Conservation (phyloP, 495 filamentous ascomycete genomes). For the Usnea hakonensis region DNA sequence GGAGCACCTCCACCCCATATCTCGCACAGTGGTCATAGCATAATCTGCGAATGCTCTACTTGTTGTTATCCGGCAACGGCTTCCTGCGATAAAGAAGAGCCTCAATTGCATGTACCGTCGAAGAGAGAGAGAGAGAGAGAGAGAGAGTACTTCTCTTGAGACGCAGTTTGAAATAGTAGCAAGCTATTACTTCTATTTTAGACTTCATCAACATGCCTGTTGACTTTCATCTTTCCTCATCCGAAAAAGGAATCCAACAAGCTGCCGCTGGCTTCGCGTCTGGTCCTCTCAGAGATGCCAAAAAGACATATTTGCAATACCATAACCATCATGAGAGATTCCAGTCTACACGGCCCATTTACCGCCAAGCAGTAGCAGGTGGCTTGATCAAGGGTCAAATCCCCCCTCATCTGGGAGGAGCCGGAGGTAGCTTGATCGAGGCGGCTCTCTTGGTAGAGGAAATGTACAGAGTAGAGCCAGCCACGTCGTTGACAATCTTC, state of each 20-base stretch:
- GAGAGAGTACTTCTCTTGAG: no score
- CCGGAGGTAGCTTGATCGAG: conserved; percentile 36
- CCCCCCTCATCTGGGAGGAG: conserved; percentile 37
- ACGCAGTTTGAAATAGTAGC: no score
- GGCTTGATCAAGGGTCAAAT: conserved; percentile 46
- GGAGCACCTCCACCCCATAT: no score
- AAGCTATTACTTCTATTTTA: no score
- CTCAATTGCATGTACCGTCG: no score
- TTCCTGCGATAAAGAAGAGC: no score
- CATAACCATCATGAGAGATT: conserved; percentile 34
- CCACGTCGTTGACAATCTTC: conserved; percentile 42
- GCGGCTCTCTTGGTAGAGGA: conserved; percentile 47
- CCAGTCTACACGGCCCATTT: conserved; percentile 39
- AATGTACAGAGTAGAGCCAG: conserved; percentile 43
- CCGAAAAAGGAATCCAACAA: conserved; percentile 30
- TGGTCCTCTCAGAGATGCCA: conserved; percentile 31
- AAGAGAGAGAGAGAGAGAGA: no score
- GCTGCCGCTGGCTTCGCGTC: conserved; percentile 32
- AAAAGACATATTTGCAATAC: conserved; percentile 29
- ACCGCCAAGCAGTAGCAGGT: conserved; percentile 33
- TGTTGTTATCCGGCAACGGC: no score
- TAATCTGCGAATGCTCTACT: no score
- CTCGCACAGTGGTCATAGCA: no score
- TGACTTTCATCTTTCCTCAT: conserved; percentile 35
- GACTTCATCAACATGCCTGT: conserved; percentile 24